These are phyloP conservation scores for Syzygium oleosum DNA, from an alignment of 345 rosid genomes.

Conservation along the genomic window DNA sequence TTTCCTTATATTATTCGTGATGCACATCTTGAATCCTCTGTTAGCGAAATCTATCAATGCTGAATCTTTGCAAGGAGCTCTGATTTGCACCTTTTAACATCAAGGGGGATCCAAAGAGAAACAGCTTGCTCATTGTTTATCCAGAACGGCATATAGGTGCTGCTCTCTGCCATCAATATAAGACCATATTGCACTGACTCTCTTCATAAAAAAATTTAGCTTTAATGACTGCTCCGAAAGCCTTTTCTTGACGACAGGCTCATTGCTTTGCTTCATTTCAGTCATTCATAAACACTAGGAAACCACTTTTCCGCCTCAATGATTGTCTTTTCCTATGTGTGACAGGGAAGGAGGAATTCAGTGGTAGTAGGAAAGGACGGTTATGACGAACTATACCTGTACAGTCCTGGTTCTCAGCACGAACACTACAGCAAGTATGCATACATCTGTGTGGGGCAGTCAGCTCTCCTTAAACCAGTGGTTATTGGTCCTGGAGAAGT, in stretches of 20 bases:
- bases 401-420: conserved; percentile 74
- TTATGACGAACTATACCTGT: conserved; percentile 63
- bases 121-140: neutral
- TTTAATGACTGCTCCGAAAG: neutral
- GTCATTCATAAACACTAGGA: neutral
- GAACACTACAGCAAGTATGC: conserved; percentile 65
- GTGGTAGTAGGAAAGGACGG: conserved; percentile 59
- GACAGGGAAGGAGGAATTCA: conserved; percentile 86
- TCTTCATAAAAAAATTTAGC: neutral
- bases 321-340: neutral
- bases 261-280: neutral
- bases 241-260: neutral
- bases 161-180: neutral
- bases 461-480: conserved; percentile 56
- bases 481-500: conserved; percentile 45
- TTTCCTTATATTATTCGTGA: neutral
- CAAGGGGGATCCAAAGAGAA: neutral
- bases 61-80: neutral
- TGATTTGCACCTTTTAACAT: neutral
- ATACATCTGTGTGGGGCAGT: conserved; percentile 57
- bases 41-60: neutral
- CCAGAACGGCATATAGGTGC: neutral
- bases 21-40: neutral
- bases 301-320: neutral
- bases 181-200: neutral